Percentiles rank a stretch among this genome's conserved stretches.
Conservation (phyloP, 2,329 filamentous ascomycete genomes). For the Verticillium isaacii region DNA sequence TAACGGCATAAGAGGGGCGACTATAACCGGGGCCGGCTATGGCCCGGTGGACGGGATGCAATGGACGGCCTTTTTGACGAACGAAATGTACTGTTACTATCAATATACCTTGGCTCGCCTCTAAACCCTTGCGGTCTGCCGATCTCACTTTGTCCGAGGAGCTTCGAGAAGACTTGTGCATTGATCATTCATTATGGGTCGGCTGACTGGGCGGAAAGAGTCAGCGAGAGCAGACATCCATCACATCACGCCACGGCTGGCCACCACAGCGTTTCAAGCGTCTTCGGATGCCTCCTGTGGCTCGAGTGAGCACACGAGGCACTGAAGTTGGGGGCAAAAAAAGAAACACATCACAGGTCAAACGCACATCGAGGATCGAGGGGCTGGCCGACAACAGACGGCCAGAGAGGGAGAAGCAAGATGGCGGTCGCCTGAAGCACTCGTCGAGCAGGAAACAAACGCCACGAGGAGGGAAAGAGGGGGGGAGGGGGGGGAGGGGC, state of each 20-base stretch:
- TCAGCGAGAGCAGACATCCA: neutral
- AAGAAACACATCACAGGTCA: neutral
- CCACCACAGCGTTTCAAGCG: neutral
- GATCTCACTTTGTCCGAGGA: neutral
- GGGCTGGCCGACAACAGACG: neutral
- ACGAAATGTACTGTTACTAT: neutral
- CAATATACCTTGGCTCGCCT: neutral
- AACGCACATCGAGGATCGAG: neutral
- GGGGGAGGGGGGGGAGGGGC: neutral
- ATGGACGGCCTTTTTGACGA: neutral
- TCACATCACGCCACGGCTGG: neutral
- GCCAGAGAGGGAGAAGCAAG: neutral
- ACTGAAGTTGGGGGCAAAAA: neutral
- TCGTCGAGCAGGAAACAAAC: neutral
- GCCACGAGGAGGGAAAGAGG: neutral
- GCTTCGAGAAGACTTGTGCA: neutral
- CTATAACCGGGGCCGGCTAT: neutral
- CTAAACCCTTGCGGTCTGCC: neutral
- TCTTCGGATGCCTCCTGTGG: neutral
- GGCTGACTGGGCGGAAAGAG: neutral
- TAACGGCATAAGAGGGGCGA: neutral
- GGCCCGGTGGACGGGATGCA: neutral
- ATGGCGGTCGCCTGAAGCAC: neutral
- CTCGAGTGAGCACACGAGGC: neutral
- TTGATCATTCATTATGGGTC: neutral